Percentiles rank a stretch among this genome's conserved stretches.
phyloP scores from a whole-genome alignment of 1,284 basidiomycete species.

The Ustilago vetiveriae region DNA sequence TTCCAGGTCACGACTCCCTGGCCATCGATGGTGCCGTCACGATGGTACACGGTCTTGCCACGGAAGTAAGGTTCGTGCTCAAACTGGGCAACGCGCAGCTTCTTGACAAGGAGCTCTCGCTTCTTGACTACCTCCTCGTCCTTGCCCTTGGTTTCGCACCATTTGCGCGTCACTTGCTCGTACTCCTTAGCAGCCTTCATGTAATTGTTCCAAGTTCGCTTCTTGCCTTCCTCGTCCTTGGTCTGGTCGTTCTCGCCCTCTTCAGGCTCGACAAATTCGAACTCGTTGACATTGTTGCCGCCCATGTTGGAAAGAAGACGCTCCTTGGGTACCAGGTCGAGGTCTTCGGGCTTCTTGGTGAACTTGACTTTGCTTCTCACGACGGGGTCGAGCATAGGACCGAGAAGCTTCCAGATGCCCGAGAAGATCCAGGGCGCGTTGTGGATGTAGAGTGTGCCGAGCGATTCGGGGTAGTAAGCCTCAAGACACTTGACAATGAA shows the following conservation, averaged over 20 bases:
- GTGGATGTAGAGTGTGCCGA: constrained; percentile 67
- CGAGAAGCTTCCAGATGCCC: constrained; percentile 65
- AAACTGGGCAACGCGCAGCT: constrained; percentile 66
- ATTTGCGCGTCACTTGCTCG: constrained; percentile 62
- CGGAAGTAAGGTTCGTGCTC: constrained; percentile 66
- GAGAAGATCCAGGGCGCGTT: constrained; percentile 68
- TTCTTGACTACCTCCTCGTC: constrained; percentile 41
- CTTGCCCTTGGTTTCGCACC: constrained; percentile 55
- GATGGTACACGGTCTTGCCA: constrained; percentile 64
- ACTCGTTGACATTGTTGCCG: constrained; percentile 47
- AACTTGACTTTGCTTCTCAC: constrained; percentile 65
- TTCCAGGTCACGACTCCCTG: constrained; percentile 62
- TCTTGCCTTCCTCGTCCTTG: constrained; percentile 59
- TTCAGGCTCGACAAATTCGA: constrained; percentile 49
- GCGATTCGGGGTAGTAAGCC: constrained; percentile 68
- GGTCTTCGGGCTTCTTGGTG: constrained; percentile 61
- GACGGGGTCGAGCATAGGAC: constrained; percentile 65
- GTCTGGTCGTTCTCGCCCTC: constrained; percentile 65
- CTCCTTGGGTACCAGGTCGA: constrained; percentile 56
- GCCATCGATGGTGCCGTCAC: constrained; percentile 64
- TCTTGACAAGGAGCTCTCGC: constrained; percentile 63
- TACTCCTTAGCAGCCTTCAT: constrained; percentile 61
- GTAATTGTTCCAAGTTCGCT: constrained; percentile 57
- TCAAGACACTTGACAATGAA: constrained; percentile 65
- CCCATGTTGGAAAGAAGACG: constrained; percentile 50